A percentile compares a stretch with the other conserved stretches of the same genome.
phyloP scores from a whole-genome alignment of 306 rosid species.

The Fragaria nilgerrensis region DNA sequence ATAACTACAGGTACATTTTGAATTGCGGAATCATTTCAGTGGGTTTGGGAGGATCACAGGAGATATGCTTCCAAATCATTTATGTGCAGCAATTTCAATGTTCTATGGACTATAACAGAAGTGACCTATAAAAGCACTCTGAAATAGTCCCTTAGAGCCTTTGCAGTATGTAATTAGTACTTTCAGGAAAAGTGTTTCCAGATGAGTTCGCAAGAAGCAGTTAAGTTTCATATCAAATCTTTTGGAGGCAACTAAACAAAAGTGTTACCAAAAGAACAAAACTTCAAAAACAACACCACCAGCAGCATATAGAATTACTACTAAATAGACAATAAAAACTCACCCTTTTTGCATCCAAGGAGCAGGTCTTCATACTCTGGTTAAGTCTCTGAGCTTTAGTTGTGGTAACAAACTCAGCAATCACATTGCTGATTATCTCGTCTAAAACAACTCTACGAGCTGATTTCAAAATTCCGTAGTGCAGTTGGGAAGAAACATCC shows the following conservation, averaged over 20 bases:
- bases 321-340: neutral
- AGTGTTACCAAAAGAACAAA: neutral
- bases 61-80: neutral
- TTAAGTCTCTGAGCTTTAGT: constrained; percentile 50
- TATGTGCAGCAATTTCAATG: neutral
- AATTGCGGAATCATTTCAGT: neutral
- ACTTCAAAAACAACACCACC: neutral
- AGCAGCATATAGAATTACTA: too few species aligned
- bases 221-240: neutral
- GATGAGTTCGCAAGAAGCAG: neutral
- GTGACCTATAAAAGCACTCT: neutral
- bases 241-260: neutral
- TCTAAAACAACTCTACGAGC: constrained; percentile 87
- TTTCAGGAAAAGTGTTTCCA: neutral
- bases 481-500: constrained; percentile 76
- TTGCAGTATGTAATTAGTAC: neutral
- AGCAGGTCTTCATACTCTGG: constrained; percentile 36
- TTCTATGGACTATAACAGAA: neutral
- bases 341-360: constrained; percentile 46
- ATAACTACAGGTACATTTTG: neutral
- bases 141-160: neutral
- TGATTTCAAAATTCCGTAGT: constrained; percentile 66
- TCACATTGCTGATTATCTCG: constrained; percentile 73
- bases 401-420: constrained; percentile 59
- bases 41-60: neutral